A percentile compares a stretch with the other conserved stretches of the same genome.
Conservation (phyloP, 345 rosid species). For the Bruguiera parviflora region DNA sequence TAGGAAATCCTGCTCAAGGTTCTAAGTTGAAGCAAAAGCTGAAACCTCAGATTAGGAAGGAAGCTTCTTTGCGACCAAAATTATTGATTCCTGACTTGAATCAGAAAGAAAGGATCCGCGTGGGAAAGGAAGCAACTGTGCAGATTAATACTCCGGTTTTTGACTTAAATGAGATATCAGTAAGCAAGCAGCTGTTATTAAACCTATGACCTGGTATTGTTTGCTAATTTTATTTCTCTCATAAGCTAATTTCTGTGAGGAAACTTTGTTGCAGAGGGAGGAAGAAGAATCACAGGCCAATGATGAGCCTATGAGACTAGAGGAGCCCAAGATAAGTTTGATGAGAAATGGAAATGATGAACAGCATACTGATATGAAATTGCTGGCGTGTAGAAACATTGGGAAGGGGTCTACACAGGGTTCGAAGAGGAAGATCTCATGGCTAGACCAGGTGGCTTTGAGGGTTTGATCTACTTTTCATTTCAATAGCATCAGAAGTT, state of each 20-base stretch:
- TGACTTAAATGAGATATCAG: conserved; percentile 90
- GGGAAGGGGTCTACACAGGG: conserved; percentile 50
- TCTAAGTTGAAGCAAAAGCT: conserved; percentile 47
- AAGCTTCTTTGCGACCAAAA: conserved; percentile 16
- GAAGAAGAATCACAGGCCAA: conserved; percentile 58
- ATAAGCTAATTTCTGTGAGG: conserved; percentile 9
- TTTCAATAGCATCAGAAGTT: conserved; percentile 17
- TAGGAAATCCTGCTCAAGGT: conserved; percentile 9
- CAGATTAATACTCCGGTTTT: conserved; percentile 43
- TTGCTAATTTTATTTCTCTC: neutral
- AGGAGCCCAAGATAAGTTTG: conserved; percentile 37
- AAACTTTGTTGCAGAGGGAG: conserved; percentile 49
- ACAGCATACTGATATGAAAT: conserved; percentile 43
- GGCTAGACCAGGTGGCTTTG: conserved; percentile 94
- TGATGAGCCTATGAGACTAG: conserved; percentile 33
- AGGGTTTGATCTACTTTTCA: conserved; percentile 43
- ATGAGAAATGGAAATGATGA: conserved; percentile 44
- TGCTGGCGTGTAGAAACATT: conserved; percentile 53
- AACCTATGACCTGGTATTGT: neutral
- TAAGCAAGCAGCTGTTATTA: conserved; percentile 23
- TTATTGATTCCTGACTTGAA: conserved; percentile 27
- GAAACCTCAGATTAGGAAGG: conserved; percentile 27
- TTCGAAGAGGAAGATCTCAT: conserved; percentile 87
- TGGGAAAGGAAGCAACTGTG: conserved; percentile 40
- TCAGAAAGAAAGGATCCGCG: conserved; percentile 31